Percentiles rank a stretch among this genome's conserved stretches.
phyloP scores from a whole-genome alignment of 345 rosid genomes.

The Ricinus communis region DNA sequence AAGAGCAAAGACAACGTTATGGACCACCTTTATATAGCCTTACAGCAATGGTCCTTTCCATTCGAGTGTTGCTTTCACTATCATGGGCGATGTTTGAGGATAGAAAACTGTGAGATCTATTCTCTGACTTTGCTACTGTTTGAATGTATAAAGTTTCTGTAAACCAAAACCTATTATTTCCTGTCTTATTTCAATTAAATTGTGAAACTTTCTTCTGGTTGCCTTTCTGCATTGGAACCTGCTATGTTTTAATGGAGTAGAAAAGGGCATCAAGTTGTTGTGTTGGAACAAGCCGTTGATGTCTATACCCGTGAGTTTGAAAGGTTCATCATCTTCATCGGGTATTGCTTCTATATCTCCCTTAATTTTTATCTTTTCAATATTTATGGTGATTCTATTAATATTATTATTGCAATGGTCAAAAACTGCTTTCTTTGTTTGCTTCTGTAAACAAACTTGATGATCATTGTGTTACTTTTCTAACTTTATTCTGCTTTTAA shows the following conservation, averaged over 20 bases:
- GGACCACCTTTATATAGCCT: slow-evolving; percentile 90
- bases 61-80: slow-evolving; percentile 65
- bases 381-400: background rate
- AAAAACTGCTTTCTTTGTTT: background rate
- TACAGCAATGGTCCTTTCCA: slow-evolving; percentile 58
- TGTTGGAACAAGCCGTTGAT: slow-evolving; percentile 68
- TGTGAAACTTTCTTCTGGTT: slow-evolving; percentile 23
- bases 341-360: slow-evolving; percentile 45
- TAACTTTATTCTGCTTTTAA: background rate
- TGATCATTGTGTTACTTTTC: background rate
- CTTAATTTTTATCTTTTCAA: background rate
- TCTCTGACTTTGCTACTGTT: slow-evolving; percentile 18
- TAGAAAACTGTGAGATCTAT: slow-evolving; percentile 60
- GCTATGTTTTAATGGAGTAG: slow-evolving; percentile 35
- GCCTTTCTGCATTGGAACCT: slow-evolving; percentile 24
- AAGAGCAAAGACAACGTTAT: slow-evolving; percentile 95
- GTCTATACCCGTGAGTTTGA: slow-evolving; percentile 71
- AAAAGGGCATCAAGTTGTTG: slow-evolving; percentile 49
- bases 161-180: background rate
- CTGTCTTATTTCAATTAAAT: slow-evolving; percentile 15
- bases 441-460: background rate
- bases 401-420: background rate
- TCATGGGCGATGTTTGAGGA: slow-evolving; percentile 65
- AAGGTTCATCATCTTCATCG: slow-evolving; percentile 72
- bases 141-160: background rate